Evolutionary conservation across 805 yeast genomes (phyloP), one percentile per base, ranked within the genome.

Genomic region (Metschnikowia picachoensis): DNA sequence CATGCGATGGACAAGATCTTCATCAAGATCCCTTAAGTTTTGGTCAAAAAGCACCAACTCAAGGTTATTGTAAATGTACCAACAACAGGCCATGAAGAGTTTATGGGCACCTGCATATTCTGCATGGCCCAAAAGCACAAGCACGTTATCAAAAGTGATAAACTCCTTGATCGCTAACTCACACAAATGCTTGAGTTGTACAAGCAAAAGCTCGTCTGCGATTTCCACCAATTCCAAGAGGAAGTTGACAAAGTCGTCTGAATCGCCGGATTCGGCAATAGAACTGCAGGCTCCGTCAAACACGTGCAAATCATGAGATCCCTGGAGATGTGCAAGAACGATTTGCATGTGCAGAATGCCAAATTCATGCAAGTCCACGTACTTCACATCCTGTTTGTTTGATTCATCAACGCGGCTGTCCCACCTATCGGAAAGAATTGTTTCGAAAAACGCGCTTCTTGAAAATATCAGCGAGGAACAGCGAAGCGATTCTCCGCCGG

Each of bases 51-150:
- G 65, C 13, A 87, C 56, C 3, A 79, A 58, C 29, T 82, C 89
- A 45, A 86, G 65, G 59, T 88, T 87, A 51, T 78, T 73, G 52
- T 77, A 80, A 11, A 87, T 70, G 53, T 77, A 85, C 83, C 88
- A 82, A 25, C 83, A 66, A 58, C 95, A 79, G 44, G 79, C 76
- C 41, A 73, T 71, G 49, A 80, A 71, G 32, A 90, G 61, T 52
- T 82, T 78, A 11, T 64, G 60, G 7, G 89, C 85, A 16, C 74
- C 62, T 39, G 74, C 65, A 15, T 65, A 55, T 38, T 73, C 73
- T 0, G 95, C 75, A 56, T 82, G 82, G 11, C 73, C 65, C 12
- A 87, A 57, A 12, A 89, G 58, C 0, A 73, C 47, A 11, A 79
- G 65, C 1, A 84, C 87, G 55, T 85, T 86, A 15, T 84, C 86